Base-by-base conservation (phyloP, 2,329 filamentous ascomycete genomes). In the Fusarium chuoi region DNA sequence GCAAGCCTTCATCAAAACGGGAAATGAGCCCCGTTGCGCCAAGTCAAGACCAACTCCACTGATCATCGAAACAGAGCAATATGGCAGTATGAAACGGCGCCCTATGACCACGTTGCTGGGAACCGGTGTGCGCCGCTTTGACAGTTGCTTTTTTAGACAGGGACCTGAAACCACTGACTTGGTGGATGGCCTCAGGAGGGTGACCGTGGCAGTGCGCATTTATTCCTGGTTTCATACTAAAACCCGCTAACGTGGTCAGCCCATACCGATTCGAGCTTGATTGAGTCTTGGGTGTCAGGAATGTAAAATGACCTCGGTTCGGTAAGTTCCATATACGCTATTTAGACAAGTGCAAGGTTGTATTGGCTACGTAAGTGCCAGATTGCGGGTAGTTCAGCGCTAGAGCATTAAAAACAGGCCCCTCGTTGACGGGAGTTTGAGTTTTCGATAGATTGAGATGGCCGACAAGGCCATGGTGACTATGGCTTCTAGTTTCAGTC, bases 11-110 rank as follows among this genome's bases (percentile, higher is more conserved):
- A 38, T 70, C 59, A 15, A 65, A 70, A 45, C 18, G 64, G 67
- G 66, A 49, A 70, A 59, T 70, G 49, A 30, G 56, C 33, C 24
- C 66, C 56, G 54, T 51, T n/a, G 24, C 36, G 64, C n/a, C 20
- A 12, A 42, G 51, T 55, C 20, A n/a, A n/a, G 24, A 6, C 7
- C 13, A 22, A 28, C 42, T 39, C 66, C 51, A 57, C 58, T 65
- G 67, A 70, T 70, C 65, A 68, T 48, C 65, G 64, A 62, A 68
- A 68, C 64, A 56, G 46, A 51, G 38, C 51, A 35, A n/a, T 17
- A 54, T 24, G 36, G 30, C 24, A 36, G 45, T 24, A 20, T 70
- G 67, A 65, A 70, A 70, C 67, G 41, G 30, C 24, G 60, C 52
- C 60, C 52, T 59, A 54, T 41, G 41, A 44, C 65, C 45, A 65